phyloP scores from a whole-genome alignment of 192 early-diverging fungal species.

The Coemansia sp. region DNA sequence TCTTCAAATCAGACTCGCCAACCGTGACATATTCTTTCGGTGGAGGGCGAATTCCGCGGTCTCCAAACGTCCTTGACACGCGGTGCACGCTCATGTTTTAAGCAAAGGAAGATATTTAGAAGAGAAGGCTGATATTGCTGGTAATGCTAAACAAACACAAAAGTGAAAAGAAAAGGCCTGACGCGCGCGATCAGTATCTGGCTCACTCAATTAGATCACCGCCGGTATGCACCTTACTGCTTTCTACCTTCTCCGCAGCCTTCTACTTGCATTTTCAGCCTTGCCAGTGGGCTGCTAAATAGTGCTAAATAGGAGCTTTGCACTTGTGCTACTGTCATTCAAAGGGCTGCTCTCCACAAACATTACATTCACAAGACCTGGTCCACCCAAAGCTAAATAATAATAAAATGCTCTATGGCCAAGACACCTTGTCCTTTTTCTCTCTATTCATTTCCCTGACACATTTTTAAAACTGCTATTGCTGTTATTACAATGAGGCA shows the following conservation, averaged over 20 bases:
- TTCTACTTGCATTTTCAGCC: conserved; percentile 17
- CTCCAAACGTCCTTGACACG: conserved; percentile 25
- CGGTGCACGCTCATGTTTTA: conserved; percentile 25
- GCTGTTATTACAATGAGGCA: conserved; percentile 10
- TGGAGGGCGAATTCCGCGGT: conserved; percentile 42
- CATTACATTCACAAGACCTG: neutral
- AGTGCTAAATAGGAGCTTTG: neutral
- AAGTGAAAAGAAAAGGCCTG: neutral
- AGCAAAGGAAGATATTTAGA: neutral
- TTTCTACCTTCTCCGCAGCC: neutral
- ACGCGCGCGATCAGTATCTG: neutral
- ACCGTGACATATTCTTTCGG: conserved; percentile 36
- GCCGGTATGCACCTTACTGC: neutral
- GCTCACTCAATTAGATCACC: neutral
- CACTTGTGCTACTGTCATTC: neutral
- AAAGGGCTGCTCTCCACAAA: neutral
- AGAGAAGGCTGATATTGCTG: no score
- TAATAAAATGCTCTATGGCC: no score
- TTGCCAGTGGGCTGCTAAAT: neutral
- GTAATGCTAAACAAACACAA: no score
- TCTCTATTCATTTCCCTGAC: no score
- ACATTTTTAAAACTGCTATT: no score
- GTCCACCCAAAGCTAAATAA: neutral
- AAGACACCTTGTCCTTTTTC: no score
- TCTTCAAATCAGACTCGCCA: conserved; percentile 45